phyloP scores from a whole-genome alignment of 768 basidiomycete species.

The Suillus cothurnatus region DNA sequence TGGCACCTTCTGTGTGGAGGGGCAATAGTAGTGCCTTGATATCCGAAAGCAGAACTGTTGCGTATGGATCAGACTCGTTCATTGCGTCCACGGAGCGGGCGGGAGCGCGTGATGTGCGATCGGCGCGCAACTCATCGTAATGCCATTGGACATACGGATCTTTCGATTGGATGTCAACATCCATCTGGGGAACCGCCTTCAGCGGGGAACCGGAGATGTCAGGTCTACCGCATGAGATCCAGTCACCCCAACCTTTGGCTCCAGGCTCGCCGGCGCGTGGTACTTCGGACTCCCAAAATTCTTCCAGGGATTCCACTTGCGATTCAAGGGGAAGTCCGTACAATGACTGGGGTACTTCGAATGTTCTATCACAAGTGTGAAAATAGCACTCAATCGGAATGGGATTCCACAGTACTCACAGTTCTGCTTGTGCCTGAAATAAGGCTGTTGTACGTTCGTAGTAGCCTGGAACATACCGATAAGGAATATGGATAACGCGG shows the following conservation, averaged over 20 bases:
- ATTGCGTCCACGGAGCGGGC: constrained; percentile 53
- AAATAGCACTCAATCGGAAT: constrained; percentile 9
- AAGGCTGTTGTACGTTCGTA: constrained; percentile 73
- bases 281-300: constrained; percentile 83
- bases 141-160: constrained; percentile 78
- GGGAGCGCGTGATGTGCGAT: constrained; percentile 48
- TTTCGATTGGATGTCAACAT: constrained; percentile 29
- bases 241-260: constrained; percentile 70
- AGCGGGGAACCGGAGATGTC: constrained; percentile 21
- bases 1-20: constrained; percentile 45
- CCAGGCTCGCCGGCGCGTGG: constrained; percentile 72
- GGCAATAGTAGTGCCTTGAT: constrained; percentile 59
- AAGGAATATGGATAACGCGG: constrained; percentile 8
- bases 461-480: constrained; percentile 50
- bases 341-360: constrained; percentile 53
- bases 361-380: constrained; percentile 47
- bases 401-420: constrained; percentile 48
- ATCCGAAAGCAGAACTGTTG: constrained; percentile 73
- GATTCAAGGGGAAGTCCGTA: constrained; percentile 43
- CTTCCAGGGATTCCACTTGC: constrained; percentile 64
- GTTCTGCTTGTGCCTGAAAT: constrained; percentile 82
- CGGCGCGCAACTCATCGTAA: constrained; percentile 51
- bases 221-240: constrained; percentile 51
- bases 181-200: constrained; percentile 17
- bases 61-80: constrained; percentile 65